A percentile compares a stretch with the other conserved stretches of the same genome.
Conservation (phyloP, 495 filamentous ascomycete genomes). For the Glutinoglossum americanum region DNA sequence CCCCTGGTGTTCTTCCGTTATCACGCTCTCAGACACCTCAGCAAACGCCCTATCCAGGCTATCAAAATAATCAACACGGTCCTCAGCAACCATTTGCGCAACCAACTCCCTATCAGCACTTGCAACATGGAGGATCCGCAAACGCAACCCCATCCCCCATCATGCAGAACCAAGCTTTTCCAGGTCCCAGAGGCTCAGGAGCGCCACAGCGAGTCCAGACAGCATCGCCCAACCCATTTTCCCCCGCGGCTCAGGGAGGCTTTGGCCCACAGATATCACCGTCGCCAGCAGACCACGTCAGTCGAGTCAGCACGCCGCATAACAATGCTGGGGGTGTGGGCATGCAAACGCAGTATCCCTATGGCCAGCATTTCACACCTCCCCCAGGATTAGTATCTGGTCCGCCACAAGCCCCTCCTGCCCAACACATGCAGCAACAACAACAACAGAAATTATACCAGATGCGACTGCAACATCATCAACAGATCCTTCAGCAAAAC, state of each 20-base stretch:
- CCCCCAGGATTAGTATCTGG: conserved; percentile 25
- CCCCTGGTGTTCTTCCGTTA: conserved; percentile 46
- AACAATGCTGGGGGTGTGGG: conserved; percentile 23
- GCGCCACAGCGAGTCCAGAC: conserved; percentile 69
- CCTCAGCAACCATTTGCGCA: conserved; percentile 31
- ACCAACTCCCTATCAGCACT: conserved; percentile 55
- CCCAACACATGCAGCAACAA: conserved; percentile 30
- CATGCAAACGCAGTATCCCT: conserved; percentile 7
- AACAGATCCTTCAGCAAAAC: conserved; percentile 7
- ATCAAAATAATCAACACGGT: conserved; percentile 35
- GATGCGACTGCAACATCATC: conserved; percentile 20
- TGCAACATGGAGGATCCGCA: conserved; percentile 58
- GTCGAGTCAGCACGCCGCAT: conserved; percentile 54
- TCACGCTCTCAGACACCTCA: conserved; percentile 89
- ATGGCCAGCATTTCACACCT: conserved; percentile 24
- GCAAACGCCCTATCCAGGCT: conserved; percentile 42
- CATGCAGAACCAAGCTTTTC: conserved; percentile 54
- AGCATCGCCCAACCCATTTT: conserved; percentile 79
- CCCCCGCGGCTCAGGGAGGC: conserved; percentile 44
- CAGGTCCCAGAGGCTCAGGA: conserved; percentile 23
- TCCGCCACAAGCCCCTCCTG: conserved; percentile 24
- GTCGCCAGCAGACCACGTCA: conserved; percentile 53
- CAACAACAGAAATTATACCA: conserved; percentile 19
- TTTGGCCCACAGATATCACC: conserved; percentile 62
- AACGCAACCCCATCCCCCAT: conserved; percentile 77